Percentiles rank a stretch among this genome's conserved stretches.
These are phyloP conservation scores for Cytospora chrysosperma DNA, from an alignment of 2,329 filamentous ascomycete species.

Conservation along the genomic window DNA sequence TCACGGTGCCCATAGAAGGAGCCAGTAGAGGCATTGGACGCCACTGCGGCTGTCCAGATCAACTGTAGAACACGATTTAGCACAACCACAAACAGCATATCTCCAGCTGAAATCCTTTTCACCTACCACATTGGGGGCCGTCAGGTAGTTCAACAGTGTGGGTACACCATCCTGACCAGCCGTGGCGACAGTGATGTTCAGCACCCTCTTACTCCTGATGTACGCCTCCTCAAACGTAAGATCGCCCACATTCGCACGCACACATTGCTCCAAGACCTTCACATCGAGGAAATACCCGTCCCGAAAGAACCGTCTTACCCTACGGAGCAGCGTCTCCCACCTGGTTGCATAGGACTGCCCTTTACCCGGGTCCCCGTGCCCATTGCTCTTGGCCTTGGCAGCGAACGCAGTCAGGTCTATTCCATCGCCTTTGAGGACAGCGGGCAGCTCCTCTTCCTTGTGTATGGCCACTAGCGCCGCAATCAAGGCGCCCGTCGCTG, in stretches of 20 bases:
- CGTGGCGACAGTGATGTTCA: conserved; percentile 89
- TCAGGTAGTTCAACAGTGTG: conserved; percentile 86
- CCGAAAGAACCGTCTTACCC: conserved; percentile 65
- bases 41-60: conserved; percentile 76
- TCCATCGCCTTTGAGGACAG: conserved; percentile 72
- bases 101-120: neutral
- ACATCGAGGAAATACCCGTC: conserved; percentile 86
- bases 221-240: conserved; percentile 94
- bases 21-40: conserved; percentile 67
- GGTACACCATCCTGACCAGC: conserved; percentile 73
- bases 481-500: conserved; percentile 85
- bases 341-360: conserved; percentile 42
- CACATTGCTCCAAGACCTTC: conserved; percentile 76
- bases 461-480: conserved; percentile 86
- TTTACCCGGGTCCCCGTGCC: conserved; percentile 28
- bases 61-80: conserved; percentile 47
- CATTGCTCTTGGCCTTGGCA: conserved; percentile 31
- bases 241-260: conserved; percentile 82
- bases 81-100: conserved; percentile 16
- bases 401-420: conserved; percentile 83
- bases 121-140: conserved; percentile 86
- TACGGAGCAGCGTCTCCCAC: conserved; percentile 62
- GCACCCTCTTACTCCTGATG: conserved; percentile 74
- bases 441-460: conserved; percentile 78
- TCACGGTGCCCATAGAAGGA: conserved; percentile 65